Conservation (phyloP, 495 filamentous ascomycete species). For the Lasiosphaeris hirsuta region DNA sequence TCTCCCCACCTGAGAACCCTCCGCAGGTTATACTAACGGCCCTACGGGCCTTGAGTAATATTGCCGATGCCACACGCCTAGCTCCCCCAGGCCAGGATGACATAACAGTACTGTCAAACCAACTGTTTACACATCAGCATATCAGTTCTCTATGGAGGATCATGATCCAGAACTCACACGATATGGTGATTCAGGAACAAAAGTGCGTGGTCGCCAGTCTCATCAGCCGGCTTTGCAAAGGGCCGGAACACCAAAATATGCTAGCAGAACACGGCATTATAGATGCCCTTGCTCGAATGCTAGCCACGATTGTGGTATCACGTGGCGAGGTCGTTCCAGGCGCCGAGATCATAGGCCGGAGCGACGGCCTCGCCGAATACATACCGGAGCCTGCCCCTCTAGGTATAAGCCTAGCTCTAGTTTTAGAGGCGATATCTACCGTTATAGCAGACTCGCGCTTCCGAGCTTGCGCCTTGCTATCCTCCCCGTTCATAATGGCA, state of each 20-base stretch:
- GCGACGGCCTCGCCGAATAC: constrained; percentile 41
- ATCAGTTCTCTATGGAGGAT: constrained; percentile 60
- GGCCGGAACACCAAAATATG: constrained; percentile 63
- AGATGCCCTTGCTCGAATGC: constrained; percentile 71
- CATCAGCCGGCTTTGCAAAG: constrained; percentile 59
- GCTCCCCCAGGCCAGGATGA: constrained; percentile 29
- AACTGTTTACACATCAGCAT: constrained; percentile 59
- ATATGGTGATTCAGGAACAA: constrained; percentile 55
- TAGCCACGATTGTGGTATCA: constrained; percentile 69
- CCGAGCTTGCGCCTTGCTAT: constrained; percentile 72
- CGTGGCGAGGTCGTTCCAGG: constrained; percentile 64
- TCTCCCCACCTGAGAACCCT: constrained; percentile 63
- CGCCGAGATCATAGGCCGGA: constrained; percentile 41
- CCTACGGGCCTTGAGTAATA: constrained; percentile 67
- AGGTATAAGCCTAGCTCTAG: constrained; percentile 58
- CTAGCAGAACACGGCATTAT: constrained; percentile 71
- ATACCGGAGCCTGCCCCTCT: constrained; percentile 57
- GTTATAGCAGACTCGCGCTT: constrained; percentile 79
- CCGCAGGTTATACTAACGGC: constrained; percentile 65
- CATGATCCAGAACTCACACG: constrained; percentile 55
- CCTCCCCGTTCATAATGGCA: constrained; percentile 69
- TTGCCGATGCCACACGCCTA: constrained; percentile 63
- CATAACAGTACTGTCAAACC: constrained; percentile 49
- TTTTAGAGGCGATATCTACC: constrained; percentile 76
- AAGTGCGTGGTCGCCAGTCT: constrained; percentile 61